Evolutionary conservation across 352 stramenopile genomes (phyloP).

Genomic region (Phytophthora gonapodyides): DNA sequence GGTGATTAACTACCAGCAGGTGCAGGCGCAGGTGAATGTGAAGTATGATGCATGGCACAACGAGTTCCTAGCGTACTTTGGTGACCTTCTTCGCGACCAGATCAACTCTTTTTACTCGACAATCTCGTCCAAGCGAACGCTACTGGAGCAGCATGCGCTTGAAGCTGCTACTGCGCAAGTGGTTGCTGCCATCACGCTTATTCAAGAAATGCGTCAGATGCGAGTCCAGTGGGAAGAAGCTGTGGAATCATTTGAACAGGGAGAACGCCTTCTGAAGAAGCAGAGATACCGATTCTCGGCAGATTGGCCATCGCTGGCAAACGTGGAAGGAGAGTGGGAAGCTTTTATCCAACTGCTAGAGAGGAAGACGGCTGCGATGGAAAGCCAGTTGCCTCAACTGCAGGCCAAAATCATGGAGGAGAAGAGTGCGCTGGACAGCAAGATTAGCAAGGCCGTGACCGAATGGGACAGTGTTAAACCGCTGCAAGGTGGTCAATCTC

Average conservation of each 20-base stretch:
- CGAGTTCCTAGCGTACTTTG: conserved; percentile 97
- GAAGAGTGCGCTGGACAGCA: conserved; percentile 89
- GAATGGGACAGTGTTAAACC: conserved; percentile 88
- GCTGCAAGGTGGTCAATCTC: conserved; percentile 68
- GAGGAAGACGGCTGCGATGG: conserved; percentile 93
- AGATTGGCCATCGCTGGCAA: conserved; percentile 97
- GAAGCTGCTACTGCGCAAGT: conserved; percentile 97
- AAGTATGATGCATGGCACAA: conserved; percentile 99
- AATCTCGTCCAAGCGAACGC: conserved; percentile 81
- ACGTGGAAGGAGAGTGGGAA: conserved; percentile 97
- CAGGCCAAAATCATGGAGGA: conserved; percentile 98
- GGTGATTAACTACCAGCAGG: conserved; percentile 91
- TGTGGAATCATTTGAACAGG: conserved; percentile 92
- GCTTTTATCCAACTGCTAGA: conserved; percentile 92
- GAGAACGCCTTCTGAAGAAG: conserved; percentile 95
- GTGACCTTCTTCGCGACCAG: conserved; percentile 91
- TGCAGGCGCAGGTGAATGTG: conserved; percentile 94
- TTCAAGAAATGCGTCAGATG: conserved; percentile 87
- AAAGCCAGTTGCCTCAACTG: conserved; percentile 96
- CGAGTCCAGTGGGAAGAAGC: conserved; percentile 68
- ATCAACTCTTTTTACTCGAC: conserved; percentile 91
- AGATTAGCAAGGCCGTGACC: conserved; percentile 71
- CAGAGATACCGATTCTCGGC: conserved; percentile 95
- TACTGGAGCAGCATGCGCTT: conserved; percentile 95
- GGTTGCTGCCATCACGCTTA: conserved; percentile 92